phyloP scores from a whole-genome alignment of 108 stramenopile species.

The Fistulifera pelliculosa region DNA sequence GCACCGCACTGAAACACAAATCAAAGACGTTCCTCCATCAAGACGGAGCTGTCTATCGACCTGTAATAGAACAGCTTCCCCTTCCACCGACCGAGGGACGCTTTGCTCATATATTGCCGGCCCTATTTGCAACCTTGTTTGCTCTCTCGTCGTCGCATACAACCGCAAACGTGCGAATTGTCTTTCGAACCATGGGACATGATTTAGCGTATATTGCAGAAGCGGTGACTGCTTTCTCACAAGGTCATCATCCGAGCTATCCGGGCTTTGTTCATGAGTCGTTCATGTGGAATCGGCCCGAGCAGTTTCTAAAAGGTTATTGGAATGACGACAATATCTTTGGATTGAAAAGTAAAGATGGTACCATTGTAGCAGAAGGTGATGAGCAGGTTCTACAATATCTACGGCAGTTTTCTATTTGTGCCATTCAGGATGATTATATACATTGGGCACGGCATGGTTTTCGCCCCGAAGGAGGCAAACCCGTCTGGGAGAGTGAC shows the following conservation, averaged over 20 bases:
- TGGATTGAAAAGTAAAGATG: no score
- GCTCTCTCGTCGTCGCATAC: neutral
- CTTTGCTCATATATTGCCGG: constrained; percentile 48
- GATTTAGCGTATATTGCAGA: constrained; percentile 57
- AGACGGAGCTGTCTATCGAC: constrained; percentile 44
- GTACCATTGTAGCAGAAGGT: constrained; percentile 36
- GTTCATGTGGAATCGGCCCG: constrained; percentile 26
- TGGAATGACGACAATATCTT: constrained; percentile 16
- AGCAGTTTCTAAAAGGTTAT: constrained; percentile 33
- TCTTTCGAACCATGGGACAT: constrained; percentile 77
- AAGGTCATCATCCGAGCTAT: constrained; percentile 63
- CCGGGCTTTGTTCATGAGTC: constrained; percentile 38
- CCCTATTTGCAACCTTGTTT: constrained; percentile 59
- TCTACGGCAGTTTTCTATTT: constrained; percentile 30
- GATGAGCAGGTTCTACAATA: constrained; percentile 55
- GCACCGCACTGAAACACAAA: constrained; percentile 43
- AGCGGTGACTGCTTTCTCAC: constrained; percentile 52
- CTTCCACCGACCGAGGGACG: constrained; percentile 1
- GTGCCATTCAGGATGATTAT: constrained; percentile 81
- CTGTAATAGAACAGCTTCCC: neutral
- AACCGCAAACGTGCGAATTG: constrained; percentile 18
- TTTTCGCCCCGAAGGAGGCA: constrained; percentile 63
- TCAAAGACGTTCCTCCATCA: constrained; percentile 49
- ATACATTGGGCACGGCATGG: constrained; percentile 49
- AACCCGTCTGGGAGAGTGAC: constrained; percentile 62